Conservation (phyloP, 139 green algal genomes). For the Chlamydomonas incerta region DNA sequence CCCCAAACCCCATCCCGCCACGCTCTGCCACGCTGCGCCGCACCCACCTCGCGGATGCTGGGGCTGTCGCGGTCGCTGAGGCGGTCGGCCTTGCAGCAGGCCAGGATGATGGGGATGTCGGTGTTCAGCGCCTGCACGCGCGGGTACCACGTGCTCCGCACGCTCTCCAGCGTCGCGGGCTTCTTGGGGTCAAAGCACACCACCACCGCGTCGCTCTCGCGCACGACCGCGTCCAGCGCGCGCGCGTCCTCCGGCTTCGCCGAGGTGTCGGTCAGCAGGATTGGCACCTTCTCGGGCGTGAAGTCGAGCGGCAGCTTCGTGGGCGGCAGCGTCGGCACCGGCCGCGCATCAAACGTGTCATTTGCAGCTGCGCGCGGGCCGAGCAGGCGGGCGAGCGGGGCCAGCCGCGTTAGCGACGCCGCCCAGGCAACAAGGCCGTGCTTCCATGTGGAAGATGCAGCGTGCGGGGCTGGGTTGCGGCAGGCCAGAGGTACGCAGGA, state of each 20-base stretch:
- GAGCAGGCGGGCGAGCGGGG: not conserved
- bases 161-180: slow-evolving; percentile 64
- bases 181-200: slow-evolving; percentile 73
- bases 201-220: slow-evolving; percentile 81
- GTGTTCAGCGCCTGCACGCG: slow-evolving; percentile 68
- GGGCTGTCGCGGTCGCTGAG: slow-evolving; percentile 21
- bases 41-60: slow-evolving; percentile 24
- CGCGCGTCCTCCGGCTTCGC: slow-evolving; percentile 77
- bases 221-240: slow-evolving; percentile 63
- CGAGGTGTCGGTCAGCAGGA: slow-evolving; percentile 86
- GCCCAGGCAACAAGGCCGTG: not conserved
- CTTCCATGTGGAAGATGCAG: not conserved
- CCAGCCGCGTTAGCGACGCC: no score
- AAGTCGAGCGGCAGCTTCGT: slow-evolving; percentile 77
- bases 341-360: slow-evolving; percentile 82
- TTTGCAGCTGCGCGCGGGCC: slow-evolving; percentile 62
- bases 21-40: not conserved
- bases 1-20: not conserved
- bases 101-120: slow-evolving; percentile 75
- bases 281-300: slow-evolving; percentile 75
- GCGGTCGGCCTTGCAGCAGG: slow-evolving; percentile 80
- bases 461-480: no score
- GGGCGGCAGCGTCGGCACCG: slow-evolving; percentile 80
- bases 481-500: not conserved
- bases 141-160: slow-evolving; percentile 74